Base-by-base conservation (phyloP, 2,329 filamentous ascomycete species). In the Didymella exigua region DNA sequence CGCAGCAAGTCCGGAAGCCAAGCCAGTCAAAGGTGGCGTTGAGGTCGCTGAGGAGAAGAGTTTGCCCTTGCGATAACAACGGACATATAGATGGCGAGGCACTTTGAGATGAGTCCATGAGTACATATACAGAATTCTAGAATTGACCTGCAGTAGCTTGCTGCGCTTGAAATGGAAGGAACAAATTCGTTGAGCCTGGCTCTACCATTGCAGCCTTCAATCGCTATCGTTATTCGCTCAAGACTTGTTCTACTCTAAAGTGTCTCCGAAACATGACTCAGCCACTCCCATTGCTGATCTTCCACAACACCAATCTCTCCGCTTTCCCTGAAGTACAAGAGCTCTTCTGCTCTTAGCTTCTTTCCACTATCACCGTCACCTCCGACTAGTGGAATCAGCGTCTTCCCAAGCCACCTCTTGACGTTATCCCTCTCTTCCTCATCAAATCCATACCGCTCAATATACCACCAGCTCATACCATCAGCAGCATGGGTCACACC, bases 1-100 rank as follows among this genome's bases (percentile, higher is more conserved):
- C 1, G 74, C 72, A 2, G 72, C 73, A 16, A 76, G 74, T 49
- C 75, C 75, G 11, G 69, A 71, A 53, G 59, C 63, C 1, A 59
- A 46, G 33, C 66, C 68, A 1, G 50, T 63, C 1, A 54, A 63
- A 38, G 61, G 57, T 4, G 47, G 56, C 4, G 51, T 44, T 7
- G 58, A 62, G 33, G 50, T 70, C 18, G 47, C n/a, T 1, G 63
- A 66, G 14, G 69, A 70, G 54, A 69, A 62, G 58, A 60, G 56
- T 5, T 26, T 73, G 43, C 68, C 69, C 23, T 27, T 73, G 44
- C 51, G 63, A 44, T 67, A 37, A 56, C 14, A 14, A 13, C 3
- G 30, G 5, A 16, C n/a, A 10, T 9, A 6, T 31, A 27, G 4
- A 30, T 10, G 7, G 10, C 29, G 21, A 41, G 7, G 23, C 30